Base-by-base conservation (phyloP, 805 yeast genomes). In the Zygosaccharomyces lentus region DNA sequence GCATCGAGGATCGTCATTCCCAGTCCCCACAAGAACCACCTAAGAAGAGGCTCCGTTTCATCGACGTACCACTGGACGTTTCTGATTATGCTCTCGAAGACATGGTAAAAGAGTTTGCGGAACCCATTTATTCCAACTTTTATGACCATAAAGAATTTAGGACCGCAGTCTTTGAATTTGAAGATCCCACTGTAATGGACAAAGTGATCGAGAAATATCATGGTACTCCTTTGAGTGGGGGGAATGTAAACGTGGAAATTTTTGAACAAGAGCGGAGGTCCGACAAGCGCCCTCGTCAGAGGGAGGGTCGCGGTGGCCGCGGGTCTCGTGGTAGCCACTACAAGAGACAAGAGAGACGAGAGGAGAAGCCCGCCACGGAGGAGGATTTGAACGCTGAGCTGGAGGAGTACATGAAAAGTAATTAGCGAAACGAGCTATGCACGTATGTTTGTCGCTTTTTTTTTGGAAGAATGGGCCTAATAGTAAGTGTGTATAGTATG, bases 51-150 rank as follows among this genome's bases (percentile, higher is more conserved):
- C 41, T 61, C 2, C 57, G 55, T 27, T 51, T 64, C 15, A 32
- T 47, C 2, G 48, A 57, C 10, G 55, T 64, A 12, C 65, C 66
- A 2, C 41, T 64, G 19, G 62, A 59, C 25, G 58, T 51, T 6
- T 61, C 66, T 13, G 68, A 64, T 40, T 63, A 49, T 43, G 41
- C 52, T 7, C 44, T 63, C 10, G 68, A 63, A 45, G 68, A 64
- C 46, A 43, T 61, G 51, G 47, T 63, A n/a, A 61, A 62, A 25
- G 66, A 61, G 35, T 48, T 55, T 35, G 61, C 59, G 2, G 47
- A 47, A 23, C 54, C 59, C 6, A 42, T 47, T 12, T 60, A 51
- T 26, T 39, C 51, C 6, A 59, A 58, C 25, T 47, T 62, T 26
- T 55, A 52, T 38, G 68, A 64, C 38, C 48, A 50, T 5, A 54